A percentile compares a stretch with the other conserved stretches of the same genome.
Conservation (phyloP, 2,329 filamentous ascomycete species). For the Alternaria dauci region DNA sequence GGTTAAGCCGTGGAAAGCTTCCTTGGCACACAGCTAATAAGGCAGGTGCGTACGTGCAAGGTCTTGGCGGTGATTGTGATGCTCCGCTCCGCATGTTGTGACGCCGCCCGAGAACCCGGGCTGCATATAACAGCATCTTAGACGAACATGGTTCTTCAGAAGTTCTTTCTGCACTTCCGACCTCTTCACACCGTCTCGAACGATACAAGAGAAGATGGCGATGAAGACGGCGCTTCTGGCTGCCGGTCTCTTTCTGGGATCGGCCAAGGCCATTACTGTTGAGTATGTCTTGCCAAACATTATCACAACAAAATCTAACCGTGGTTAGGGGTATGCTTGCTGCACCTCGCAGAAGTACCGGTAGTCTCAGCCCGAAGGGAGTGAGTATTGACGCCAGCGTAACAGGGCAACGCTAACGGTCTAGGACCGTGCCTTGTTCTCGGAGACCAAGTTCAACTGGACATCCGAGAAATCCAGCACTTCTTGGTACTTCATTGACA, state of each 20-base stretch:
- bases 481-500: slow-evolving; percentile 54
- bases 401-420: slow-evolving; percentile 4
- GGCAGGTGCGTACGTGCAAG: slow-evolving; percentile 24
- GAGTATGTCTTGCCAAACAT: slow-evolving; percentile 29
- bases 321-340: slow-evolving; percentile 30
- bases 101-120: slow-evolving; percentile 20
- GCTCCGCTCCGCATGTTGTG: slow-evolving; percentile 19
- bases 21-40: slow-evolving; percentile 31
- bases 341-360: slow-evolving; percentile 44
- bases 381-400: slow-evolving; percentile 24
- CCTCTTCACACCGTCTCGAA: background rate
- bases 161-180: slow-evolving; percentile 15
- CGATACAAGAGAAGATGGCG: slow-evolving; percentile 35
- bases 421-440: slow-evolving; percentile 46
- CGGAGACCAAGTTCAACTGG: slow-evolving; percentile 49
- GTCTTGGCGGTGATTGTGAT: slow-evolving; percentile 27
- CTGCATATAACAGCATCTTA: slow-evolving; percentile 27
- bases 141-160: slow-evolving; percentile 5
- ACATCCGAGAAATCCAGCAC: slow-evolving; percentile 55
- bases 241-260: slow-evolving; percentile 37
- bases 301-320: slow-evolving; percentile 4
- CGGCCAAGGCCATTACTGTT: slow-evolving; percentile 35
- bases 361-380: slow-evolving; percentile 44
- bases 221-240: slow-evolving; percentile 36
- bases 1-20: slow-evolving; percentile 34